phyloP scores from a whole-genome alignment of 805 yeast genomes.

The Spathaspora hagerdaliae region DNA sequence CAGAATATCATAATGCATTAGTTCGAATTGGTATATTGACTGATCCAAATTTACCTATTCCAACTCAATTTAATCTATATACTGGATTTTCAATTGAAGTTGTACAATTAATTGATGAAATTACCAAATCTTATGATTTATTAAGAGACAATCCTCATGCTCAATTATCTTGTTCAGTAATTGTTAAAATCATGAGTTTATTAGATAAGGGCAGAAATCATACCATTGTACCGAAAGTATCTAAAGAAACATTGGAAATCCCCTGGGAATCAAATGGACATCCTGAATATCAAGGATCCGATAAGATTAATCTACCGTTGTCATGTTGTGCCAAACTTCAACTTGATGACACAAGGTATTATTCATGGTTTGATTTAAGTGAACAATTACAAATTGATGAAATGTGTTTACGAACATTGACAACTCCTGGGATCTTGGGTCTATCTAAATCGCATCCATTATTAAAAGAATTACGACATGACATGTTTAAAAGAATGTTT shows the following conservation, averaged over 20 bases:
- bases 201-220: conserved; percentile 24
- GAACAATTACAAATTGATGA: conserved; percentile 43
- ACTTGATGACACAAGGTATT: conserved; percentile 8
- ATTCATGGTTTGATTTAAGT: conserved; percentile 51
- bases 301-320: conserved; percentile 14
- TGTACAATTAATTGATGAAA: conserved; percentile 23
- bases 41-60: conserved; percentile 4
- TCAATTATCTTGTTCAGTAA: conserved; percentile 16
- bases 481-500: conserved; percentile 17
- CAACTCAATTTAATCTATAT: conserved; percentile 23
- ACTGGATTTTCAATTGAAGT: conserved; percentile 28
- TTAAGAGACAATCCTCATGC: conserved; percentile 13
- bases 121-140: conserved; percentile 19
- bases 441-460: conserved; percentile 29
- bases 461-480: conserved; percentile 18
- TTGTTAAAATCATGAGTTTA: conserved; percentile 30
- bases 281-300: conserved; percentile 19
- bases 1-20: conserved; percentile 30
- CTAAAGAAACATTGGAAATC: conserved; percentile 17
- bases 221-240: conserved; percentile 21
- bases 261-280: conserved; percentile 25
- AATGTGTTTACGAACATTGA: conserved; percentile 29
- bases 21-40: conserved; percentile 23
- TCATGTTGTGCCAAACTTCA: conserved; percentile 17
- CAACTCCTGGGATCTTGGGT: conserved; percentile 30